Base-by-base conservation (phyloP, 1,284 basidiomycete genomes). In the Phaffia rhodozyma region DNA sequence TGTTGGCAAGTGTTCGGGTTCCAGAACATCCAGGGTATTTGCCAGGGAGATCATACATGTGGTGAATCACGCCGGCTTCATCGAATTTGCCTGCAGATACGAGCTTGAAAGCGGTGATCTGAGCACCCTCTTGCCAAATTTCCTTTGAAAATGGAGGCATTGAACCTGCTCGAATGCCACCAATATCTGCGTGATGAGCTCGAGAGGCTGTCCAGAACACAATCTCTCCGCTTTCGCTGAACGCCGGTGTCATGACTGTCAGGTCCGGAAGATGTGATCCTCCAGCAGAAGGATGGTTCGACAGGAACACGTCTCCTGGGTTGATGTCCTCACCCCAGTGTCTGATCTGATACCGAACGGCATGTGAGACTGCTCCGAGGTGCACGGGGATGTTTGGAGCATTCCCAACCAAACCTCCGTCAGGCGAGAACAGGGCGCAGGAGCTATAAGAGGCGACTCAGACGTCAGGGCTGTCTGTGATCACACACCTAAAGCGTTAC, bases 101-200 rank as follows among this genome's bases (percentile, higher is more conserved):
- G 67, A 97, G 85, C 77, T 96, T 97, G 82, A 98, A 91, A 71
- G 86, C 88, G 67, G 85, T 82, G 66, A 97, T 48, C 65, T 13
- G 64, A 5, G 50, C 58, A n/a, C 58, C 58, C 58, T 59, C 58
- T 23, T 59, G 58, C 58, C 58, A 59, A 49, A 59, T 43, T 38
- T 59, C 58, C 50, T 38, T 29, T 23, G 58, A 43, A 13, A 47
- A 21, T 16, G 58, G 58, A 49, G 47, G 47, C 58, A 59, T 59
- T 23, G 32, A 29, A 30, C 27, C 53, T 52, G 32, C 27, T 30
- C 21, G 21, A 1, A 52, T 52, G 4, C 51, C 49, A 16, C 49
- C 51, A 23, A 52, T 38, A 66, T 66, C 57, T 68, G 70, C 66
- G 60, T 71, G 72, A 62, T 72, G 71, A 5, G 68, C 72, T 51